These are phyloP conservation scores for Kodamaea restingae DNA, from an alignment of 805 yeast genomes.

Conservation along the genomic window DNA sequence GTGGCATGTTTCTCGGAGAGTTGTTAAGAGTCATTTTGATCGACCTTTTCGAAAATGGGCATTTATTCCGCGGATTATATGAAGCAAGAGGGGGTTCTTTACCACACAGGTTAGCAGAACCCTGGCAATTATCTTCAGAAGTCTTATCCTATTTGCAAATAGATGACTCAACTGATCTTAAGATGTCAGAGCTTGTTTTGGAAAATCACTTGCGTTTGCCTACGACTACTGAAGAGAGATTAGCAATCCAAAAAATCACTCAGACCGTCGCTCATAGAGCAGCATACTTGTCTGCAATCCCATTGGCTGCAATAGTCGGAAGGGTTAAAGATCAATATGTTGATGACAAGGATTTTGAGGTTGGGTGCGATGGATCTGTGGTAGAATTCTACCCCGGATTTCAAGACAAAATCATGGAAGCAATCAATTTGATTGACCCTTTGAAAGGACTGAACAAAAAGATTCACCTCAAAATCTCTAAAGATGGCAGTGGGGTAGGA, in stretches of 20 bases:
- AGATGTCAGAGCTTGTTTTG: slow-evolving; percentile 65
- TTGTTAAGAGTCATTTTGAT: slow-evolving; percentile 68
- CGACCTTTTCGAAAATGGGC: slow-evolving; percentile 58
- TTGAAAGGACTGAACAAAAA: slow-evolving; percentile 74
- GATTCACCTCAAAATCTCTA: slow-evolving; percentile 74
- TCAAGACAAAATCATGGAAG: slow-evolving; percentile 74
- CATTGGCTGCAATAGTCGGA: slow-evolving; percentile 79
- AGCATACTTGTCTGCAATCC: slow-evolving; percentile 86
- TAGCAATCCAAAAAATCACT: slow-evolving; percentile 66
- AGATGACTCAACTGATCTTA: slow-evolving; percentile 72
- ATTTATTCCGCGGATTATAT: slow-evolving; percentile 55
- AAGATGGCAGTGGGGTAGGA: slow-evolving; percentile 96
- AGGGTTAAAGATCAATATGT: slow-evolving; percentile 59
- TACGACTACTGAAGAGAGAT: slow-evolving; percentile 67
- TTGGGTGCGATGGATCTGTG: slow-evolving; percentile 95
- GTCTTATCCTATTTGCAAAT: slow-evolving; percentile 82
- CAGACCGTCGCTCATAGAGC: slow-evolving; percentile 82
- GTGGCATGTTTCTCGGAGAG: slow-evolving; percentile 94
- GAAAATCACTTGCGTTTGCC: slow-evolving; percentile 65
- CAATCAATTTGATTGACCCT: slow-evolving; percentile 62
- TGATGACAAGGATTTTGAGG: slow-evolving; percentile 66
- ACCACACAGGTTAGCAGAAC: slow-evolving; percentile 64
- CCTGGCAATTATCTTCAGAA: slow-evolving; percentile 78
- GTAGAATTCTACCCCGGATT: slow-evolving; percentile 92
- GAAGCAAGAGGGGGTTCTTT: slow-evolving; percentile 37